Conservation (phyloP, 768 basidiomycete species). For the Auricularia auricula-judae region DNA sequence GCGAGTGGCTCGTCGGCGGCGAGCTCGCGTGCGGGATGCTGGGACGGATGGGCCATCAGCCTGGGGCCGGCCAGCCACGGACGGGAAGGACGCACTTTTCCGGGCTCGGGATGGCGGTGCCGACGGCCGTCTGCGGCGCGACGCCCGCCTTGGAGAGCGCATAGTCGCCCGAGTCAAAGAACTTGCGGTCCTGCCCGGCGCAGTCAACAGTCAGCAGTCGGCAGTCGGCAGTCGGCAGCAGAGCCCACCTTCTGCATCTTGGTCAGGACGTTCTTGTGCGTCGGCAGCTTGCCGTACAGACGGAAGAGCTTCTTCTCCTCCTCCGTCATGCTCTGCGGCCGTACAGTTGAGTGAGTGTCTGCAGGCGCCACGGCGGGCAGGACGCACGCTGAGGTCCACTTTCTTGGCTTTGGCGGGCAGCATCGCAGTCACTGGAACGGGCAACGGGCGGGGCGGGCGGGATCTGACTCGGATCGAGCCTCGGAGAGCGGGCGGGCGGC, state of each 20-base stretch:
- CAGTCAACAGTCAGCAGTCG: slow-evolving; percentile 4
- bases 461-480: slow-evolving; percentile 5
- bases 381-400: slow-evolving; percentile 82
- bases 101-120: slow-evolving; percentile 96
- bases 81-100: slow-evolving; percentile 59
- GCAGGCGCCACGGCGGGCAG: slow-evolving; percentile 8
- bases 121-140: slow-evolving; percentile 77
- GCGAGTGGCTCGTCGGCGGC: slow-evolving; percentile 30
- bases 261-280: slow-evolving; percentile 83
- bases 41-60: slow-evolving; percentile 4
- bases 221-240: not conserved
- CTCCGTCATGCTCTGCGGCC: slow-evolving; percentile 57
- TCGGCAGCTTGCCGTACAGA: slow-evolving; percentile 89
- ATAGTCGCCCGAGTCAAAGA: slow-evolving; percentile 99
- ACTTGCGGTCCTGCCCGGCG: slow-evolving; percentile 79
- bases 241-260: slow-evolving; percentile 86
- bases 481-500: not conserved
- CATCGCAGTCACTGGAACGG: slow-evolving; percentile 31
- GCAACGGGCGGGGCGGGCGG: slow-evolving; percentile 12
- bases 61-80: slow-evolving; percentile 5
- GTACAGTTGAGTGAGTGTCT: slow-evolving; percentile 9
- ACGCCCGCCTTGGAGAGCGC: slow-evolving; percentile 90
- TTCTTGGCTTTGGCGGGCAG: slow-evolving; percentile 77
- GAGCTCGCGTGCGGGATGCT: slow-evolving; percentile 89
- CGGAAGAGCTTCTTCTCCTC: slow-evolving; percentile 92